Evolutionary conservation across 768 basidiomycete genomes (phyloP), one percentile per base, ranked within the genome.

Genomic region (Macrolepiota dolichaula): DNA sequence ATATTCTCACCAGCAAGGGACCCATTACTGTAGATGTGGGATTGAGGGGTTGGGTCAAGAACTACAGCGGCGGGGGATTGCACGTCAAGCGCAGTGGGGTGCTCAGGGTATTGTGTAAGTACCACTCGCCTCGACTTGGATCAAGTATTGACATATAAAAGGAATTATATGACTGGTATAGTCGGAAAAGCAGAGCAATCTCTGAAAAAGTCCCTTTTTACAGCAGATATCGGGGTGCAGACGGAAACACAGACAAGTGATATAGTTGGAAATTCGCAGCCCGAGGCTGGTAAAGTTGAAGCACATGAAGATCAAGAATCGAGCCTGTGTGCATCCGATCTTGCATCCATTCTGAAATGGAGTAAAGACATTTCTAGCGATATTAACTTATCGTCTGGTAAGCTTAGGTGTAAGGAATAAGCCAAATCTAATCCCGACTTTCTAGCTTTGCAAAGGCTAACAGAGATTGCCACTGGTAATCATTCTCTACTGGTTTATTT

Each of bases 341-440:
- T 89, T 12, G 84, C 84, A 24, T 84, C 86, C 0, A 88, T 91
- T 53, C 76, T 90, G 35, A 87, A 85, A 66, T 88, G 87, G 84
- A 88, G 85, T 65, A 87, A 88, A 69, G 85, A 87, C 57, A 88
- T 91, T 13, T 87, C 88, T 0, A 84, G 85, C 38, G 87, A 89
- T 69, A 88, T 89, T 44, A 87, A 88, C 64, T 71, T 89, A 22
- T 82, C 82, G 42, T 85, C 86, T 56, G 84, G 85, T 82, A 64
- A 38, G 69, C 64, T 35, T 32, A 38, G 56, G 42, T 50, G 61
- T 15, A 64, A 32, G 36, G 24, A 10, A 12, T 38, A 24, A 19
- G 17, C 32, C n/a, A 35, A 17, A 19, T 50, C 10, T 57, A 37
- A 44, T 13, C 10, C 49, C 35, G 19, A 38, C 32, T 22, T 63